Evolutionary conservation across 2,329 filamentous ascomycete species (phyloP).

Genomic region (Neonectria sp.): DNA sequence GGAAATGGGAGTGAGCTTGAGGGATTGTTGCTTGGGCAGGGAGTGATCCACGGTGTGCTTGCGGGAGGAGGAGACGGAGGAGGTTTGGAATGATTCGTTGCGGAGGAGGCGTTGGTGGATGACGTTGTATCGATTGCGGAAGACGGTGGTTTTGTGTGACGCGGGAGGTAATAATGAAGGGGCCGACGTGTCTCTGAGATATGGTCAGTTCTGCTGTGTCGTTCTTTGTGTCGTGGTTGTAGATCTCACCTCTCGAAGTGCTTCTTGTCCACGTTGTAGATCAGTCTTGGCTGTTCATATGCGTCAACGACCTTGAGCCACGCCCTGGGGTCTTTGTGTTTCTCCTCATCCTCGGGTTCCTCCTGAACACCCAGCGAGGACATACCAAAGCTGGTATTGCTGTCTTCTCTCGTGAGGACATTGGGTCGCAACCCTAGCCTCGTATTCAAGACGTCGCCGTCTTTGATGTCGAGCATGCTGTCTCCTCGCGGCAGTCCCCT

Average conservation of each 20-base stretch:
- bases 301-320: constrained; percentile 90
- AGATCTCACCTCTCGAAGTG: constrained; percentile 83
- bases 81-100: constrained; percentile 93
- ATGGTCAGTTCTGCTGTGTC: constrained; percentile 35
- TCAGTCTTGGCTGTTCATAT: constrained; percentile 85
- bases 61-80: constrained; percentile 76
- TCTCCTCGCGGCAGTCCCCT: constrained; percentile 68
- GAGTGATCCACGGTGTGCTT: constrained; percentile 70
- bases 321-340: constrained; percentile 77
- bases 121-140: constrained; percentile 92
- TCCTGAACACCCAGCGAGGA: constrained; percentile 67
- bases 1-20: constrained; percentile 90
- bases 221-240: background rate
- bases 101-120: constrained; percentile 93
- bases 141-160: constrained; percentile 86
- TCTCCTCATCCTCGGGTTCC: constrained; percentile 71
- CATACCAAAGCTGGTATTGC: constrained; percentile 76
- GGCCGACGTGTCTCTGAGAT: constrained; percentile 69
- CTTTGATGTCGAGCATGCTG: constrained; percentile 74
- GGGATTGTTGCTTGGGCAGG: constrained; percentile 76
- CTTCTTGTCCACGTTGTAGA: constrained; percentile 86
- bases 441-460: constrained; percentile 68
- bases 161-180: constrained; percentile 82
- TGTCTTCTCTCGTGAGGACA: constrained; percentile 69
- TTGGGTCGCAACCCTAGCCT: constrained; percentile 67